A percentile compares a stretch with the other conserved stretches of the same genome.
Conservation (phyloP, 1,284 basidiomycete species). For the Naganishia albida region DNA sequence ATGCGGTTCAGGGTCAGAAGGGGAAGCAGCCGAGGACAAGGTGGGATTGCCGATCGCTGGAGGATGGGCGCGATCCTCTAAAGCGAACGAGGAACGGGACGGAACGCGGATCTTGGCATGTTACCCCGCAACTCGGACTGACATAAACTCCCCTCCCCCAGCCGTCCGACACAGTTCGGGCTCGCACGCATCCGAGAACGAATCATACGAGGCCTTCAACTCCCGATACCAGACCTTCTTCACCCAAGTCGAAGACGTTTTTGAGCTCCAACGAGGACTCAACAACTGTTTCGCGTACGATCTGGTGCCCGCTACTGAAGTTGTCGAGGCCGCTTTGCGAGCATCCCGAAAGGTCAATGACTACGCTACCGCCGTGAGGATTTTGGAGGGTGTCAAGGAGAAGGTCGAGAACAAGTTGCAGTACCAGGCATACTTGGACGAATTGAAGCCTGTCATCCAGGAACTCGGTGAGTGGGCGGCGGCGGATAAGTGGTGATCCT, state of each 20-base stretch:
- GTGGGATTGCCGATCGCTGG: background rate
- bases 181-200: constrained; percentile 67
- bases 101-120: no score
- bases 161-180: constrained; percentile 48
- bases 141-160: background rate
- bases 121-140: background rate
- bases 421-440: constrained; percentile 85
- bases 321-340: constrained; percentile 85
- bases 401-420: constrained; percentile 95
- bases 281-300: constrained; percentile 99
- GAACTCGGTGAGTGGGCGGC: constrained; percentile 73
- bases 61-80: no score
- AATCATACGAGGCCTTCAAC: constrained; percentile 92
- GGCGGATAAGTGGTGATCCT: background rate
- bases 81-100: no score
- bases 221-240: constrained; percentile 93
- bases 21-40: background rate
- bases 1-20: background rate
- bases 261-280: constrained; percentile 94
- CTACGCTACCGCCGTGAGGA: constrained; percentile 91
- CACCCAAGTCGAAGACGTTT: constrained; percentile 86
- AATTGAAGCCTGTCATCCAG: constrained; percentile 78
- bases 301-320: constrained; percentile 85
- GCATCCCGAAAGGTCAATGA: constrained; percentile 92
- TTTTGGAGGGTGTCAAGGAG: constrained; percentile 89